Base-by-base conservation (phyloP, 2,329 filamentous ascomycete species). In the Aspergillus quadricinctus region DNA sequence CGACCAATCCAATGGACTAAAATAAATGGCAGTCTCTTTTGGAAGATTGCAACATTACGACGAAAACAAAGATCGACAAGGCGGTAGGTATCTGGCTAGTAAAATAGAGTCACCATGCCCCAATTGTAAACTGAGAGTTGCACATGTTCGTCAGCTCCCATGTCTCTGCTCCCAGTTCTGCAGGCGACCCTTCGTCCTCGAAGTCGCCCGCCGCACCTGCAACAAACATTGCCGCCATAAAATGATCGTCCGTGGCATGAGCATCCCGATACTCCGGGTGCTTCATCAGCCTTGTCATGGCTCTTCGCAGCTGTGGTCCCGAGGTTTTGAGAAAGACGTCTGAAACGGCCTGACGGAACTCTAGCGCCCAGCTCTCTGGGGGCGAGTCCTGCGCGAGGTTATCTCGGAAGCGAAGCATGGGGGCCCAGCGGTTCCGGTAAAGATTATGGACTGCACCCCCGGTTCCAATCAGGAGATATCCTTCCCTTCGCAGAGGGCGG, bases 391-490 rank as follows among this genome's bases (percentile, higher is more conserved):
- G 0, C n/a, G 82, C 84, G 55, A 88, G 85, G 65, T 85, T 87
- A 69, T 88, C 84, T 8, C 79, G 74, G 68, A 83, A 82, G n/a
- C 69, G 74, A 17, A 89, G 65, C 83, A 89, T 89, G 0, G 83
- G 84, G 0, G 65, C 72, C 86, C 85, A 89, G 45, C 78, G 68
- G 66, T 89, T 89, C 19, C 86, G 82, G 68, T 86, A 89, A 1
- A 89, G 78, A 62, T 89, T 89, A 70, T 89, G 87, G 0, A 89
- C 86, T 0, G 86, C 82, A 37, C 87, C 87, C 17, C 87, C 82
- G 0, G 78, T 81, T 8, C 83, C 83, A 55, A 85, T 79, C 52
- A 89, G 71, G 1, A 89, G 78, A 62, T 83, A 81, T n/a, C n/a
- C 41, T 76, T 78, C 65, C 83, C 76, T 28, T 75, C 66, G 1